Base-by-base conservation (phyloP, 2,329 filamentous ascomycete genomes). In the Thielaviopsis punctulata region DNA sequence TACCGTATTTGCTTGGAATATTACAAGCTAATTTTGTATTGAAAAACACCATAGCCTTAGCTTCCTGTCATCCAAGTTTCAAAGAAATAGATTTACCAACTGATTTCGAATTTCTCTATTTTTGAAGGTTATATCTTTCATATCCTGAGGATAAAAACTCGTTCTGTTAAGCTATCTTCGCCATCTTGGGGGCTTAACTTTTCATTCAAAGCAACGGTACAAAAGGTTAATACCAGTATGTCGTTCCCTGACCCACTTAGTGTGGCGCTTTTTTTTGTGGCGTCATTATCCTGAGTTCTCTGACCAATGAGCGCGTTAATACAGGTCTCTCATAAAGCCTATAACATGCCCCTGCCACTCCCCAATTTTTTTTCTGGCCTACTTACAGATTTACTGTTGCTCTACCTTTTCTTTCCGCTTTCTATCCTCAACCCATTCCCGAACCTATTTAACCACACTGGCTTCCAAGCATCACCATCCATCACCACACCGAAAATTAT, bases 341-440 rank as follows among this genome's bases (percentile, higher is more conserved):
- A 43, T 30, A 30, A 45, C 30, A 45, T 36, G 18, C 46, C 13
- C 47, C 24, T 23, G 22, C 43, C 36, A 48, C 52, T 25, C 52
- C 44, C n/a, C 44, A 48, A 18, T 55, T 52, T 52, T 52, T 48
- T 43, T 45, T 55, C 39, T 48, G 49, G 46, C 52, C 45, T 52
- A 52, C 44, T 33, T 52, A 52, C 44, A 47, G 45, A 43, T 23
- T 45, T 49, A 13, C 18, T 19, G 47, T 51, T 49, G 30, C 23
- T 25, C 21, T 33, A 54, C 50, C 49, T 49, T 41, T 55, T 55
- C 46, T 52, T 55, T 51, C 49, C 33, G 53, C 53, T 48, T 55
- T 45, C 50, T 47, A 55, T 47, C 52, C 48, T 55, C 53, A 52
- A n/a, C n/a, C 48, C 51, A 52, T 46, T 46, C 22, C 33, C 47